Percentiles rank a stretch among this genome's conserved stretches.
phyloP scores from a whole-genome alignment of 2,329 filamentous ascomycete genomes.

The Biscogniauxia sp. region DNA sequence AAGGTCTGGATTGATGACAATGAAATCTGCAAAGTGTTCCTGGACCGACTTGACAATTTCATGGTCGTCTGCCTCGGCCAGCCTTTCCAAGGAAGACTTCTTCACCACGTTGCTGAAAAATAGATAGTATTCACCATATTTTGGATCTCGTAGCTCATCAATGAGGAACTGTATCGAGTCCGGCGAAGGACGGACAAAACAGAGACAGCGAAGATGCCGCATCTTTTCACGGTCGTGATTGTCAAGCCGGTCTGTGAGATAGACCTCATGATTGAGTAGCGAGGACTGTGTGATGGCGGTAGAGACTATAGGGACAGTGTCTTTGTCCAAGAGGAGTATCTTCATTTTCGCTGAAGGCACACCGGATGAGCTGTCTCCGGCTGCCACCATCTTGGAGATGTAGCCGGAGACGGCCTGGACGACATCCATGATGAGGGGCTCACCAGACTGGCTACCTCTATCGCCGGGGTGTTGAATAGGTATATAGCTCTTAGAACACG shows the following conservation, averaged over 20 bases:
- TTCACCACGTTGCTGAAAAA: slow-evolving; percentile 98
- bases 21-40: slow-evolving; percentile 94
- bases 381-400: slow-evolving; percentile 92
- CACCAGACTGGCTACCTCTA: neutral
- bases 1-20: slow-evolving; percentile 91
- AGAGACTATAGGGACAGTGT: slow-evolving; percentile 91
- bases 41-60: slow-evolving; percentile 93
- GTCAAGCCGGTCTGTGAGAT: slow-evolving; percentile 93
- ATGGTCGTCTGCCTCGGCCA: slow-evolving; percentile 95
- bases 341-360: slow-evolving; percentile 91
- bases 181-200: slow-evolving; percentile 86
- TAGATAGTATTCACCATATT: slow-evolving; percentile 95
- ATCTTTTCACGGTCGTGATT: slow-evolving; percentile 92
- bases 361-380: slow-evolving; percentile 67
- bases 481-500: neutral
- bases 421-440: slow-evolving; percentile 72
- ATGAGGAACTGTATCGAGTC: slow-evolving; percentile 92
- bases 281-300: slow-evolving; percentile 94
- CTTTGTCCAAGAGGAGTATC: slow-evolving; percentile 87
- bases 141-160: slow-evolving; percentile 92
- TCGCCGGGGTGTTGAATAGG: neutral
- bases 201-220: slow-evolving; percentile 91
- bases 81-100: slow-evolving; percentile 88
- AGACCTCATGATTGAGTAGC: slow-evolving; percentile 93
- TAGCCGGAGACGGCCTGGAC: slow-evolving; percentile 91